These are phyloP conservation scores for Paracoccidioides lutzii DNA, from an alignment of 2,329 filamentous ascomycete genomes.

Conservation along the genomic window DNA sequence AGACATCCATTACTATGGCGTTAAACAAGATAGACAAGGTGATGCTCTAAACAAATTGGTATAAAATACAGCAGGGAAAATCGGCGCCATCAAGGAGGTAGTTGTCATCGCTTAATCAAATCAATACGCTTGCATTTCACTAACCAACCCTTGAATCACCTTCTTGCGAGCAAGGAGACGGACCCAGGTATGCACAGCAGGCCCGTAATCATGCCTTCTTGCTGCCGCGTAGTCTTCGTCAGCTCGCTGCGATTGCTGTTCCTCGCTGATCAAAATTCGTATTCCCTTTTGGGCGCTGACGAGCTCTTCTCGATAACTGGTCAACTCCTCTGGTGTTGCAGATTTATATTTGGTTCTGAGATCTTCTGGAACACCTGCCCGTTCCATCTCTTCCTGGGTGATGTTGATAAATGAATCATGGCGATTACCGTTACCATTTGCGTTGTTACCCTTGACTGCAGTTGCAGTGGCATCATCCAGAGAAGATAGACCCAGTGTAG, in stretches of 20 bases:
- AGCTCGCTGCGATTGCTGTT: constrained; percentile 24
- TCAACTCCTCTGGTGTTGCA: constrained; percentile 20
- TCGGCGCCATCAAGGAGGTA: neutral
- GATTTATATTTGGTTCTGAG: constrained; percentile 15
- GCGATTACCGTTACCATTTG: constrained; percentile 11
- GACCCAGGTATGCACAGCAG: constrained; percentile 56
- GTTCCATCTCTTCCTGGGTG: constrained; percentile 22
- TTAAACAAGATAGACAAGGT: no score
- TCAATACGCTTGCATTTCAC: neutral
- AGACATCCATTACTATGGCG: neutral
- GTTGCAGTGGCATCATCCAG: constrained; percentile 12
- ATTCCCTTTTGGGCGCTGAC: constrained; percentile 21
- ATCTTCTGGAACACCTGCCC: constrained; percentile 16
- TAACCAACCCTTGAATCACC: constrained; percentile 33
- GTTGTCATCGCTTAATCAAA: neutral
- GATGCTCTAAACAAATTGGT: no score
- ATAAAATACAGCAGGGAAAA: no score
- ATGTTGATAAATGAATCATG: constrained; percentile 28
- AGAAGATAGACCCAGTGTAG: neutral
- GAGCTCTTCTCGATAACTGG: constrained; percentile 19
- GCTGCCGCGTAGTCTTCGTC: constrained; percentile 32
- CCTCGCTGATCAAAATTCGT: constrained; percentile 26
- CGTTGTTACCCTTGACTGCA: constrained; percentile 5
- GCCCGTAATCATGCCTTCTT: constrained; percentile 50
- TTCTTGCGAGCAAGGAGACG: constrained; percentile 55